Evolutionary conservation across 176 grass and related monocot species (phyloP).

Genomic region (Phragmites australis): DNA sequence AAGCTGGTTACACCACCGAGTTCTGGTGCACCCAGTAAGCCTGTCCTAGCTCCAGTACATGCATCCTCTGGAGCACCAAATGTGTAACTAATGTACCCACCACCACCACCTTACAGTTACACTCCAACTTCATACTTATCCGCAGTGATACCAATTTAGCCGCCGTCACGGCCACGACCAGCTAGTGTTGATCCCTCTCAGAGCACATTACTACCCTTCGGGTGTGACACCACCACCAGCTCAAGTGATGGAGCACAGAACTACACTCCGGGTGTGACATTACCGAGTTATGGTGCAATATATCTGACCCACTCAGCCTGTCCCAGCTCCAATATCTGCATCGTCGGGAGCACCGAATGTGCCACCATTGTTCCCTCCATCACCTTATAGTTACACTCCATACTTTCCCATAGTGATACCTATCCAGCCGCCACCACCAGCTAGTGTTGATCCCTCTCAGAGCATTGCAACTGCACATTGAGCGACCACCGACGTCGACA

Average conservation of each 20-base stretch:
- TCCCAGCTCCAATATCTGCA: constrained; percentile 55
- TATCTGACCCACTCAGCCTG: constrained; percentile 53
- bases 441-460: constrained; percentile 63
- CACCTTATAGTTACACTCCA: constrained; percentile 64
- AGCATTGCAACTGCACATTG: constrained; percentile 78
- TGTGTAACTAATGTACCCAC: constrained; percentile 45
- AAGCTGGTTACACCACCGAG: constrained; percentile 51
- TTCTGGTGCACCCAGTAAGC: constrained; percentile 48
- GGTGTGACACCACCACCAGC: constrained; percentile 55
- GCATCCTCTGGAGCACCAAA: constrained; percentile 54
- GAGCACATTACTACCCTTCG: no score
- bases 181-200: constrained; percentile 63
- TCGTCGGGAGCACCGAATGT: constrained; percentile 48
- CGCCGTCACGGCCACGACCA: constrained; percentile 43
- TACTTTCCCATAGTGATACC: constrained; percentile 55
- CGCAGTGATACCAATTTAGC: constrained; percentile 36
- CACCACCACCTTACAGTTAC: constrained; percentile 68
- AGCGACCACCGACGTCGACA: constrained; percentile 59
- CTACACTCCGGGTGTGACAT: constrained; percentile 59
- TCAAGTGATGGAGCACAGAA: constrained; percentile 56
- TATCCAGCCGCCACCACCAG: constrained; percentile 45
- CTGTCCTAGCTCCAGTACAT: constrained; percentile 56
- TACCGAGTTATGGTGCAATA: constrained; percentile 50
- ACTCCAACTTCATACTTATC: constrained; percentile 73
- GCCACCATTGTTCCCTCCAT: constrained; percentile 48